Evolutionary conservation across 1,284 basidiomycete genomes (phyloP), one percentile per base, ranked within the genome.

Genomic region (Spongiforma sp.): DNA sequence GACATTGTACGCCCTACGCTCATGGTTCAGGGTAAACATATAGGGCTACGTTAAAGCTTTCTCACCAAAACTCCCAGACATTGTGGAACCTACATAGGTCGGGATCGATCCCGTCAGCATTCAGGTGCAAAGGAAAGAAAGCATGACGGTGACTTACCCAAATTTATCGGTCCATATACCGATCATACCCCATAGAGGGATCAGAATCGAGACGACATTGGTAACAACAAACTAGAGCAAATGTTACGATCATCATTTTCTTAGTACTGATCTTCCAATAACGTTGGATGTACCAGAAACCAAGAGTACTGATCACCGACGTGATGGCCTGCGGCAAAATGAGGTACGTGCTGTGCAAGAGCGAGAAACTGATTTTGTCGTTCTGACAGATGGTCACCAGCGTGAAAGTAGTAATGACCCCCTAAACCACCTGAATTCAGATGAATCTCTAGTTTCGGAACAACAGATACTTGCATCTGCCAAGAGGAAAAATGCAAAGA

Each of bases 131-230:
- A 50, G 58, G 21, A 62, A n/a, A 8, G 12, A 62, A 62, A 61
- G 17, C 8, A 2, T 6, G 43, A 67, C 10, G 39, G 28, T 1
- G 1, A 71, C 81, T 26, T 63, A 89, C 85, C 94, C 94, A 60
- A 95, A 78, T 60, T 83, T 88, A 10, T 79, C 70, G 0, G 93
- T 94, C 86, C 92, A 94, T 64, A 95, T 89, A 2, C 93, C 93
- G 57, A 95, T 83, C 87, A 93, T 91, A 24, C 93, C 94, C 93
- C 94, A 95, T 2, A 93, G 80, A 0, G 93, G 91, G 57, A 95
- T 92, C 34, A 93, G 59, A 52, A 93, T 84, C 6, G 91, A 93
- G 14, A 91, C 86, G 2, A 91, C 83, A 70, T 93, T 93, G 9
- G 92, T 93, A 2, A 93, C 84, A 24, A 88, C 77, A 71, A 95